Conservation (phyloP, 2,329 filamentous ascomycete species). For the Fragosphaeria purpurea region DNA sequence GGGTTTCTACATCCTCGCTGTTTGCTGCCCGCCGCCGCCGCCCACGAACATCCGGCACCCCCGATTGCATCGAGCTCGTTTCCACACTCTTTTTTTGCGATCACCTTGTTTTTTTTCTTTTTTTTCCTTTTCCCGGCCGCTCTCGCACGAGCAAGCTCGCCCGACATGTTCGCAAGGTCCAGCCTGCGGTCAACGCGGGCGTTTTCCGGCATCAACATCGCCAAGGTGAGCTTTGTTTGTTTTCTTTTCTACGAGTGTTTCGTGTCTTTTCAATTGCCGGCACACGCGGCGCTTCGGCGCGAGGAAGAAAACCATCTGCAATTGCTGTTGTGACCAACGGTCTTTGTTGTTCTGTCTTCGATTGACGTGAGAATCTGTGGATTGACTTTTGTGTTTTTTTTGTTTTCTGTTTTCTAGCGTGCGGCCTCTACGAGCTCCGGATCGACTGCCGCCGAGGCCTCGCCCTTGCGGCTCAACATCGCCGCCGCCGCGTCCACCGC, state of each 20-base stretch:
- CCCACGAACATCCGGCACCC: conserved; percentile 25
- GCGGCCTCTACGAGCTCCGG: conserved; percentile 63
- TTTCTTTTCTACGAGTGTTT: background rate
- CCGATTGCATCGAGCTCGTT: conserved; percentile 20
- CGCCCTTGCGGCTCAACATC: conserved; percentile 73
- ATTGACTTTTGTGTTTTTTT: conserved; percentile 24
- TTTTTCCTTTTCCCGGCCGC: conserved; percentile 17
- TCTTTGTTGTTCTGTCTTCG: background rate
- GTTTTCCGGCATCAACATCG: conserved; percentile 62
- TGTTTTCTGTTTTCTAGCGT: conserved; percentile 35
- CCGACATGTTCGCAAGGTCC: conserved; percentile 88
- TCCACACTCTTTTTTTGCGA: no score
- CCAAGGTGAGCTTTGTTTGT: conserved; percentile 46
- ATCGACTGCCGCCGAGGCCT: conserved; percentile 57
- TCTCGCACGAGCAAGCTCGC: conserved; percentile 31
- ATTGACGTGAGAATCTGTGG: background rate
- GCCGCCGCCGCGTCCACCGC: conserved; percentile 79
- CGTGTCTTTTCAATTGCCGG: background rate
- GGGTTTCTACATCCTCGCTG: background rate
- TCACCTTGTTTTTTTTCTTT: background rate
- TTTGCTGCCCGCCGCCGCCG: conserved; percentile 13
- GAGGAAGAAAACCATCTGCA: no score
- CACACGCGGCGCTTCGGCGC: no score
- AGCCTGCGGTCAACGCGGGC: conserved; percentile 81
- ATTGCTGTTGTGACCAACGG: no score